Base-by-base conservation (phyloP, 257 asterid genomes). In the Leonotis leonurus region DNA sequence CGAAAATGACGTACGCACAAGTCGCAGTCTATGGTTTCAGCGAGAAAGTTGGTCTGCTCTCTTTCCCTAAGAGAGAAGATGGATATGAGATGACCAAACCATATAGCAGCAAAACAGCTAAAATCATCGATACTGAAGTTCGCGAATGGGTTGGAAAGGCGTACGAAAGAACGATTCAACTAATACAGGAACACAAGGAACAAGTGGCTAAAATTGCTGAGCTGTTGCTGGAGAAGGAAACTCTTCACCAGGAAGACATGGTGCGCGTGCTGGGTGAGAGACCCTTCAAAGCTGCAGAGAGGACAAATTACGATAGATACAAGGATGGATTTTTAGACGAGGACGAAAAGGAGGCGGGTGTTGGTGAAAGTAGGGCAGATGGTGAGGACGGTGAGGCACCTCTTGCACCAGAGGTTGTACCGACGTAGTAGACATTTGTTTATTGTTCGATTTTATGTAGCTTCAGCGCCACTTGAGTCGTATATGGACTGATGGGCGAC, bases 41-140 rank as follows among this genome's bases (percentile, higher is more conserved):
- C 37, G 95, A 90, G 30, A 90, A 88, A 75, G 95, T 90, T n/a
- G 98, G 98, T 16, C 95, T 90, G 57, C 88, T 90, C 60, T 90
- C 95, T 8, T 90, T 82, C 66, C 97, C 97, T 33, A 93, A 70
- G 59, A 72, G 79, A 59, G 85, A 81, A 0, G 96, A 85, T 7
- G 78, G 83, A 10, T 64, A 56, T 35, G 94, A 75, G 75, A 74
- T 76, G 84, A 78, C 30, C 57, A 88, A 83, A 72, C 96, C 98
- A 4, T 90, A 90, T 69, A 77, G 96, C 77, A 85, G 94, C 85
- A 81, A 88, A 71, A 90, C 95, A 33, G 98, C 82, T 2, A 77
- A 81, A 35, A 75, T 90, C 27, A 90, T 90, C 5, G 98, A 90
- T 27, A 43, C 48, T 46, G 98, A 90, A 74, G 98, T 88, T 33